Evolutionary conservation across 2,329 filamentous ascomycete genomes (phyloP).

Genomic region (Macrophomina pseudophaseolina): DNA sequence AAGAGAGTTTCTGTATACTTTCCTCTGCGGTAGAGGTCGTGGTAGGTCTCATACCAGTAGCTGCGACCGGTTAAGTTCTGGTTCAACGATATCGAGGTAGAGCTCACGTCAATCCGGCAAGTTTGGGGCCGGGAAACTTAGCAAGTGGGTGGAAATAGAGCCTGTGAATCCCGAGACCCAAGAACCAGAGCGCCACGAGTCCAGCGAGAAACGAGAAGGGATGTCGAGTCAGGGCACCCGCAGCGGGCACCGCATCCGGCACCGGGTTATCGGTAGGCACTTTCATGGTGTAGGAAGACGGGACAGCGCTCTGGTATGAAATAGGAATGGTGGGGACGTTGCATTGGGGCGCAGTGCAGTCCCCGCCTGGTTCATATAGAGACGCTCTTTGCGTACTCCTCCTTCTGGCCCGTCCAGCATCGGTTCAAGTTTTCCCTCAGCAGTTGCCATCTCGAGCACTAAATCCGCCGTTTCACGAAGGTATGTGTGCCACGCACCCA

Average conservation of each 20-base stretch:
- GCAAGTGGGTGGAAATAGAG: constrained; percentile 26
- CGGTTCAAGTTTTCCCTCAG: neutral
- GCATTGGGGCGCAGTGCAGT: neutral
- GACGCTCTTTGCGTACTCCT: neutral
- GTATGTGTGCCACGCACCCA: too few species aligned
- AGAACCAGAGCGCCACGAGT: neutral
- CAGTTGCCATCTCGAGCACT: neutral
- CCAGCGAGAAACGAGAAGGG: neutral
- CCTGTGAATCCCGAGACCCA: constrained; percentile 9
- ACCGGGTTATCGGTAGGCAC: neutral
- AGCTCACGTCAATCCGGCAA: constrained; percentile 29
- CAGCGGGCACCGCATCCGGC: neutral
- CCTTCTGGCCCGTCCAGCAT: neutral
- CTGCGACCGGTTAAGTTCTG: neutral
- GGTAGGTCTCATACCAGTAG: constrained; percentile 41
- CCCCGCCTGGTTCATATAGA: neutral
- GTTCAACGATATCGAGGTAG: neutral
- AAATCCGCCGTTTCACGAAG: too few species aligned
- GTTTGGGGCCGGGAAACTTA: constrained; percentile 26
- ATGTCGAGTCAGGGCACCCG: neutral
- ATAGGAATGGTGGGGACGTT: neutral
- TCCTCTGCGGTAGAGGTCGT: constrained; percentile 40
- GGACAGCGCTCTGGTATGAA: neutral
- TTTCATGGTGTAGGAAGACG: neutral
- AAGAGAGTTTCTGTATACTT: constrained; percentile 41